These are phyloP conservation scores for Kernera saxatilis DNA, from an alignment of 345 rosid species.

Conservation along the genomic window DNA sequence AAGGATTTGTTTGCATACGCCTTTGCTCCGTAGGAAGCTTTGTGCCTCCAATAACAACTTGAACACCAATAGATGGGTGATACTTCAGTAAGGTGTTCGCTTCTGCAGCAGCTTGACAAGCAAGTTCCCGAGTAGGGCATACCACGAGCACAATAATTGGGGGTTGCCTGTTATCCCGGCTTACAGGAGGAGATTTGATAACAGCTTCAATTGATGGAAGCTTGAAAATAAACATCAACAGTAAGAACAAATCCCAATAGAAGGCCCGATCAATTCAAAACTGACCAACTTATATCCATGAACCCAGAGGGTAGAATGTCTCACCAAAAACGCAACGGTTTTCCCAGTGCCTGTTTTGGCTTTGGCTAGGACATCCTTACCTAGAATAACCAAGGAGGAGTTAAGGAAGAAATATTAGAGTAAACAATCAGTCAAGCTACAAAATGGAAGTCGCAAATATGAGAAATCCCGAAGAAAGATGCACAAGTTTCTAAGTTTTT, in stretches of 20 bases:
- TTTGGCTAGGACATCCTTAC: conserved; percentile 98
- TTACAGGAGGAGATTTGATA: conserved; percentile 59
- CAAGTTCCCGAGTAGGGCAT: conserved; percentile 99
- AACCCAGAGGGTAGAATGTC: conserved; percentile 26
- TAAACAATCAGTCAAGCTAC: neutral
- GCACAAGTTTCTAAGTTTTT: neutral
- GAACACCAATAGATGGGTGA: conserved; percentile 89
- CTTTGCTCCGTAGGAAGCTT: conserved; percentile 87
- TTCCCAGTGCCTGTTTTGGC: conserved; percentile 98
- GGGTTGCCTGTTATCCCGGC: conserved; percentile 68
- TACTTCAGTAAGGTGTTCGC: conserved; percentile 78
- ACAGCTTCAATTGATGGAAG: conserved; percentile 96
- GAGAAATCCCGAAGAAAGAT: neutral
- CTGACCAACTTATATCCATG: conserved; percentile 1
- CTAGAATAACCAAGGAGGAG: conserved; percentile 33
- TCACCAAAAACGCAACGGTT: conserved; percentile 95
- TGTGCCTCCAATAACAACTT: conserved; percentile 98
- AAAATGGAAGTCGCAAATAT: neutral
- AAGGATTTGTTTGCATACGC: conserved; percentile 85
- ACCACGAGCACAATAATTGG: conserved; percentile 86
- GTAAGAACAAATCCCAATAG: conserved; percentile 7
- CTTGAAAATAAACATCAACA: conserved; percentile 38
- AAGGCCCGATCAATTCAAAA: neutral
- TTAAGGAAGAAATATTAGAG: neutral
- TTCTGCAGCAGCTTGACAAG: conserved; percentile 94